Conservation (phyloP, 2,329 filamentous ascomycete species). For the Colletotrichum destructivum region DNA sequence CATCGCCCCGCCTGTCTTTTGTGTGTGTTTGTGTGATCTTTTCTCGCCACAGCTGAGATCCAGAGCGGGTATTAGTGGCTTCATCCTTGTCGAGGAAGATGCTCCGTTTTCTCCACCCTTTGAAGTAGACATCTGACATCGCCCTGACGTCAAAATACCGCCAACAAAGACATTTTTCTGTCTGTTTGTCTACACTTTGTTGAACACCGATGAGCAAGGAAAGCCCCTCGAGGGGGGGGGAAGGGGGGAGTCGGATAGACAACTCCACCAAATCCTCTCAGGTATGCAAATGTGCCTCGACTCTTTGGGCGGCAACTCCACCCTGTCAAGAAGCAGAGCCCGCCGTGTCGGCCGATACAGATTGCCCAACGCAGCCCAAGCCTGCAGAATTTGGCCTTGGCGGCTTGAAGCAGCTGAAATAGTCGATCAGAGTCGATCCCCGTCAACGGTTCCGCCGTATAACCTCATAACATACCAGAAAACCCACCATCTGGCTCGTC, state of each 20-base stretch:
- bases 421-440: background rate
- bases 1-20: background rate
- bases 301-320: background rate
- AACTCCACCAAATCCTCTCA: background rate
- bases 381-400: background rate
- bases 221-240: too few relatives aligned
- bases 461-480: background rate
- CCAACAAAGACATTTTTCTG: background rate
- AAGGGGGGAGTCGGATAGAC: background rate
- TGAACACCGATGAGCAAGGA: background rate
- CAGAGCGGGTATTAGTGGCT: background rate
- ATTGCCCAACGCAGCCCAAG: background rate
- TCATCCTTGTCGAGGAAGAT: background rate
- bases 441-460: conserved; percentile 19
- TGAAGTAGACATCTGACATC: conserved; percentile 24
- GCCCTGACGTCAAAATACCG: conserved; percentile 25
- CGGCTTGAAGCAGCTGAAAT: background rate
- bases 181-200: too few relatives aligned
- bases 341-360: background rate
- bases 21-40: too few relatives aligned
- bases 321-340: background rate
- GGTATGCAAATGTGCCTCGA: background rate
- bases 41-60: background rate
- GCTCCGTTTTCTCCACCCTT: conserved; percentile 1
- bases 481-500: background rate